Evolutionary conservation across 1,284 basidiomycete genomes (phyloP).

Genomic region (Phylloporus gajari): DNA sequence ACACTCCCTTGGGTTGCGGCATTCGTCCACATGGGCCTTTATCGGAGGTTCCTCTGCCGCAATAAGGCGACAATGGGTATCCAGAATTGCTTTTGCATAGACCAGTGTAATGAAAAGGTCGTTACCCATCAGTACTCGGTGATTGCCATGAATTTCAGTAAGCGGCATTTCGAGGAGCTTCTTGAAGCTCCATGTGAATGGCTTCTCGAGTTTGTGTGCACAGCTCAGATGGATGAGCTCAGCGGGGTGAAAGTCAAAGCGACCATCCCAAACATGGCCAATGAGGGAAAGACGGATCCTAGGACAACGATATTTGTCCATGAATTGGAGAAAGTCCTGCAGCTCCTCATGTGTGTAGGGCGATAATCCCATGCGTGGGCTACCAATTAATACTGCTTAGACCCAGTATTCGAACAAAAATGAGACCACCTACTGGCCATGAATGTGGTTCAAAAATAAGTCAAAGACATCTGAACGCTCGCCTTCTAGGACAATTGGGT

Average conservation of each 20-base stretch:
- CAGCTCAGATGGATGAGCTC: constrained; percentile 12
- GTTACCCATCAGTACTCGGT: constrained; percentile 1
- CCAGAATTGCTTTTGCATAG: constrained; percentile 8
- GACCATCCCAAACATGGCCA: background rate
- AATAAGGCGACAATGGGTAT: constrained; percentile 7
- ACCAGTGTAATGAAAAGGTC: constrained; percentile 13
- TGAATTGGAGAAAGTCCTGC: constrained; percentile 1
- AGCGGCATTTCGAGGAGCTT: background rate
- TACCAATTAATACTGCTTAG: background rate
- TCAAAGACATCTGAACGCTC: constrained; percentile 1
- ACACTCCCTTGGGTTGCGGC: constrained; percentile 2
- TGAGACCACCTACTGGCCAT: constrained; percentile 9
- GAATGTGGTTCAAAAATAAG: constrained; percentile 18
- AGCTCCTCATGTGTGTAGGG: constrained; percentile 11
- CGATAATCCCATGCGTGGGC: background rate
- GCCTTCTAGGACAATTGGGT: constrained; percentile 6
- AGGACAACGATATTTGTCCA: constrained; percentile 17
- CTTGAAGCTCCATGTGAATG: constrained; percentile 1
- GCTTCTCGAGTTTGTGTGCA: background rate
- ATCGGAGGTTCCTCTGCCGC: constrained; percentile 15
- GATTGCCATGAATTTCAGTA: background rate
- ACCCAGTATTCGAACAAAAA: background rate
- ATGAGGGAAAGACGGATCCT: background rate
- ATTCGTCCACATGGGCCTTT: constrained; percentile 12
- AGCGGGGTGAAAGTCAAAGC: background rate